Base-by-base conservation (phyloP, 441 rosid genomes). In the Gossypium schwendimanii region DNA sequence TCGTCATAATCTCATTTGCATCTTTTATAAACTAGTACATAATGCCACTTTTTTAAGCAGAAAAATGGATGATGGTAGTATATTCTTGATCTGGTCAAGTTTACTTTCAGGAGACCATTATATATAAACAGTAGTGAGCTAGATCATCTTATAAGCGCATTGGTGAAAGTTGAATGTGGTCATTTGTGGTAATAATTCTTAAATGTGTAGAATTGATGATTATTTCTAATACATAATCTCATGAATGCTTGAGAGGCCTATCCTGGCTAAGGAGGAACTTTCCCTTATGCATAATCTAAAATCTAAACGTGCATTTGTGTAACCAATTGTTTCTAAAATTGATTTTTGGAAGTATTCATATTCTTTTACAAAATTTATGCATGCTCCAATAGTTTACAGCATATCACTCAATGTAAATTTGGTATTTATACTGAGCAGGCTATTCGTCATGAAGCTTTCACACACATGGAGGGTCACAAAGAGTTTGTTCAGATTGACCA, bases 381-480 rank as follows among this genome's bases (percentile, higher is more conserved):
- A 31, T 58, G 3, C 36, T 54, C 9, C 23, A 59, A 3, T 31
- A 61, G 49, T 63, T 14, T 49, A 58, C 20, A 54, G 5, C 73
- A 23, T 3, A 28, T 33, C 28, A 26, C 41, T 54, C 45, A 11
- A 12, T 62, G 31, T 39, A 20, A 58, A 41, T 65, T 59, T 31
- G 36, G 39, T 66, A 58, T 77, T 61, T 57, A 9, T 54, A 31
- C 59, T 21, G 57, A 41, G 74, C 76, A 93, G 98, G 99, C 99
- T 76, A 89, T 92, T 82, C 94, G 94, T 63, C 97, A 96, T 84
- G 99, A 96, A 86, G 99, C 99, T 81, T 93, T 87, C 77, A 96
- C 98, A 1, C 95, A 93, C 84, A 84, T 85, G 87, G 97, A 96
- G 78, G 94, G 97, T 70, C 89, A 81, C 66, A 96, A 96, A 83